phyloP scores from a whole-genome alignment of 352 stramenopile genomes.

The Globisporangium iwayamae region DNA sequence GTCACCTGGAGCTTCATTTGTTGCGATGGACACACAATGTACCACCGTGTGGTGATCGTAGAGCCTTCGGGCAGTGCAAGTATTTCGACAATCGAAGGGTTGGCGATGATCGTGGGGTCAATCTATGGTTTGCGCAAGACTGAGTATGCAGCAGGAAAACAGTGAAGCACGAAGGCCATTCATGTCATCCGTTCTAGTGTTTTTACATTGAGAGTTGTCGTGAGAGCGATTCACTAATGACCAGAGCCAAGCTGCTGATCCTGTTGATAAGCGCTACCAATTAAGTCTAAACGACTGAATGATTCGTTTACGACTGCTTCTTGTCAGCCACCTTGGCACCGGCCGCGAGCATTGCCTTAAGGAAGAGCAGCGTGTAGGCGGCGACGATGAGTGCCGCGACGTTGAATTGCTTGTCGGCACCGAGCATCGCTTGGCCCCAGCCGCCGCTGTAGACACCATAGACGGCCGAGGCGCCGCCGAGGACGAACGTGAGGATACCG shows the following conservation, averaged over 20 bases:
- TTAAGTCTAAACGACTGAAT: neutral
- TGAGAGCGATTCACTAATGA: neutral
- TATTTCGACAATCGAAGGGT: neutral
- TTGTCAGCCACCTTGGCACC: constrained; percentile 9
- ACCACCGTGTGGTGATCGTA: neutral
- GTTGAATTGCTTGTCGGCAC: constrained; percentile 44
- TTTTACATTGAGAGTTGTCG: no score
- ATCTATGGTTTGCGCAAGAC: neutral
- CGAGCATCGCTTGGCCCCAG: constrained; percentile 45
- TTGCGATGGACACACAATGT: neutral
- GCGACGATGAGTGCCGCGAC: constrained; percentile 32
- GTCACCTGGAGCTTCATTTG: neutral
- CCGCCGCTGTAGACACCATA: constrained; percentile 57
- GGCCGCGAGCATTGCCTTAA: constrained; percentile 34
- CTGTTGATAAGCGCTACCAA: neutral
- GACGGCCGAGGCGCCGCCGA: constrained; percentile 32
- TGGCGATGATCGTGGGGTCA: neutral
- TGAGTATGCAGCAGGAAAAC: neutral
- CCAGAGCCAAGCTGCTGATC: neutral
- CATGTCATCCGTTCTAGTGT: no score
- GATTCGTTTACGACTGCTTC: constrained; percentile 4
- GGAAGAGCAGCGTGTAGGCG: constrained; percentile 42
- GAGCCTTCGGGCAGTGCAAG: neutral
- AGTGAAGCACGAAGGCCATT: no score
- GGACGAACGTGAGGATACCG: constrained; percentile 49